These are phyloP conservation scores for Polytolypa hystricis DNA, from an alignment of 2,329 filamentous ascomycete genomes.

Conservation along the genomic window DNA sequence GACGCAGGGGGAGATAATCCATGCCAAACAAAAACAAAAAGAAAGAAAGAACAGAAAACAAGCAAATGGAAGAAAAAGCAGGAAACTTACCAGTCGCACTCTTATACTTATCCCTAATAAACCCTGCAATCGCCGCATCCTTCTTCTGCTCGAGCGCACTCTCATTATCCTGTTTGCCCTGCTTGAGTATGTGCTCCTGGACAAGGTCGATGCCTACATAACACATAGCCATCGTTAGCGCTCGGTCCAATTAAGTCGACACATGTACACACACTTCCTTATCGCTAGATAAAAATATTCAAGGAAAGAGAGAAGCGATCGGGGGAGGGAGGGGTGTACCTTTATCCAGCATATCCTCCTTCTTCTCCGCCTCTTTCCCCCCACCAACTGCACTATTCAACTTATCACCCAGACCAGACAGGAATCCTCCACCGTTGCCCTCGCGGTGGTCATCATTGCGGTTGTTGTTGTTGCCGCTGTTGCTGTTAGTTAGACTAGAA, in stretches of 20 bases:
- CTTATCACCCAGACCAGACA: slow-evolving; percentile 56
- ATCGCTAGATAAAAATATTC: no score
- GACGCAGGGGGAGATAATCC: no score
- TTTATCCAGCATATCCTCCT: slow-evolving; percentile 75
- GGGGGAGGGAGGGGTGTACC: slow-evolving; percentile 36
- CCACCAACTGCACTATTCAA: slow-evolving; percentile 62
- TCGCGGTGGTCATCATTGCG: slow-evolving; percentile 20
- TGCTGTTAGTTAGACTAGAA: no score
- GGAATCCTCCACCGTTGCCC: slow-evolving; percentile 33
- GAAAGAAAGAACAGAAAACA: no score
- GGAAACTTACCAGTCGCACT: slow-evolving; percentile 12
- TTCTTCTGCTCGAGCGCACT: slow-evolving; percentile 68
- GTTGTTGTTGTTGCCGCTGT: slow-evolving; percentile 31
- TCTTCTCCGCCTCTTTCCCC: slow-evolving; percentile 63
- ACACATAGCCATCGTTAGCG: slow-evolving; percentile 2
- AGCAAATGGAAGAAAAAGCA: neutral
- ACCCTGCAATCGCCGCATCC: slow-evolving; percentile 40
- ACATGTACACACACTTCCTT: no score
- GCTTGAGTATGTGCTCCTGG: slow-evolving; percentile 62
- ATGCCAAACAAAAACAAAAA: no score
- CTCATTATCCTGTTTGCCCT: slow-evolving; percentile 62
- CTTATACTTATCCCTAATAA: slow-evolving; percentile 21
- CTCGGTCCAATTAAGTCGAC: neutral
- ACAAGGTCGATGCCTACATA: slow-evolving; percentile 59
- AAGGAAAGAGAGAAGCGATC: neutral